phyloP scores from a whole-genome alignment of 2,329 filamentous ascomycete species.

The Salinomyces thailandicus region DNA sequence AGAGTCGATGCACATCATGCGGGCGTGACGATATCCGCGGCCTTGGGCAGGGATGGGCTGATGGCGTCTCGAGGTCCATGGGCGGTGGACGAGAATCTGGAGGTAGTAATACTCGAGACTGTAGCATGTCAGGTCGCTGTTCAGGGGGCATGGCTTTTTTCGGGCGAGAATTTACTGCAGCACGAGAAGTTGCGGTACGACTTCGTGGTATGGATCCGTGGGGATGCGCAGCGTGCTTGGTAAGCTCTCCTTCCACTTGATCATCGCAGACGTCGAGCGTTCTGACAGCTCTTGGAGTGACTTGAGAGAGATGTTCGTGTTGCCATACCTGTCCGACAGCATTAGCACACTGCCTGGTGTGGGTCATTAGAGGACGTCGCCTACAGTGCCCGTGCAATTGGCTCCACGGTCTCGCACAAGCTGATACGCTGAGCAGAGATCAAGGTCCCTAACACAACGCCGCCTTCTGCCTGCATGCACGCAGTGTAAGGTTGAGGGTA shows the following conservation, averaged over 20 bases:
- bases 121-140: no score
- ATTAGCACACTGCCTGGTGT: background rate
- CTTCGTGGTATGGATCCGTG: background rate
- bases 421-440: conserved; percentile 22
- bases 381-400: conserved; percentile 32
- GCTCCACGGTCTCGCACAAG: conserved; percentile 36
- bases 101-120: conserved; percentile 36
- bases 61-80: conserved; percentile 34
- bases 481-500: background rate
- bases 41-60: conserved; percentile 34
- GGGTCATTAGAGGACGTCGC: conserved; percentile 1
- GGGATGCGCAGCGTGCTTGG: conserved; percentile 29
- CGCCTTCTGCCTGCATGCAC: background rate
- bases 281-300: conserved; percentile 29
- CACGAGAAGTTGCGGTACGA: conserved; percentile 10
- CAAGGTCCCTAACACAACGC: conserved; percentile 7
- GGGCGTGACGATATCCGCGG: conserved; percentile 35
- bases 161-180: conserved; percentile 6
- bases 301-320: conserved; percentile 24
- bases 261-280: conserved; percentile 22
- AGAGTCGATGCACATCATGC: conserved; percentile 34
- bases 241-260: conserved; percentile 33
- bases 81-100: conserved; percentile 35
- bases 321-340: conserved; percentile 1
- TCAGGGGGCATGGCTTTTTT: background rate